Conservation (phyloP, 2,329 filamentous ascomycete species). For the Nothophaeocryptopus gaeumannii region DNA sequence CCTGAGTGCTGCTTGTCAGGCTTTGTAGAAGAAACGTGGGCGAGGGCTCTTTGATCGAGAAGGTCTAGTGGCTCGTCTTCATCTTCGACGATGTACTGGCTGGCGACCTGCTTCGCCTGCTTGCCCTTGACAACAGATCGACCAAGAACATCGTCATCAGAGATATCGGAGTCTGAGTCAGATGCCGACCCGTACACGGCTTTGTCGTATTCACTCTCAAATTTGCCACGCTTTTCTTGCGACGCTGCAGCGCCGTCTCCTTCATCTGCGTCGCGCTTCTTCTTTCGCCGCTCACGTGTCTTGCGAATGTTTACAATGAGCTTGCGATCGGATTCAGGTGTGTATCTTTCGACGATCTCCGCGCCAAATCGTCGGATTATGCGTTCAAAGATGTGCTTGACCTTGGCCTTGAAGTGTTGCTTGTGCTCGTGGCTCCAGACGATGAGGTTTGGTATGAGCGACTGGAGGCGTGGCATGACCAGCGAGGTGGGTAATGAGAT, state of each 20-base stretch:
- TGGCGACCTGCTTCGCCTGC: conserved; percentile 53
- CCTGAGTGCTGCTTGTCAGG: conserved; percentile 59
- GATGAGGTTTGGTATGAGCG: conserved; percentile 84
- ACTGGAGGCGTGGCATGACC: conserved; percentile 71
- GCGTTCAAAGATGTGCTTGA: conserved; percentile 95
- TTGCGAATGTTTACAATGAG: conserved; percentile 93
- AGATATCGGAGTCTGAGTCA: conserved; percentile 59
- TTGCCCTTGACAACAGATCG: conserved; percentile 50
- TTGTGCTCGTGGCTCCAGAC: conserved; percentile 98
- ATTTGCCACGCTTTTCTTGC: conserved; percentile 57
- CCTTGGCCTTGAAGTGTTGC: conserved; percentile 92
- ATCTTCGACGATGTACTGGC: conserved; percentile 87
- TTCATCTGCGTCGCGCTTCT: conserved; percentile 70
- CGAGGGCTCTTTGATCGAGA: conserved; percentile 81
- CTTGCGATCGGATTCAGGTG: conserved; percentile 83
- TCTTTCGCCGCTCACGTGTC: conserved; percentile 84
- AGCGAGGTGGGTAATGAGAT: conserved; percentile 78
- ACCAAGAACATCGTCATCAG: conserved; percentile 57
- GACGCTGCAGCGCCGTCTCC: conserved; percentile 49
- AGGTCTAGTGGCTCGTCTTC: conserved; percentile 94
- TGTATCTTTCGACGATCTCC: conserved; percentile 72
- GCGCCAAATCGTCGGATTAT: conserved; percentile 90
- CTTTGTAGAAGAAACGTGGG: conserved; percentile 89
- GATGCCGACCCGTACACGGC: conserved; percentile 73
- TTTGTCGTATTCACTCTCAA: conserved; percentile 92